A percentile compares a stretch with the other conserved stretches of the same genome.
phyloP scores from a whole-genome alignment of 192 early-diverging fungal genomes.

The Obelidium mucronatum region DNA sequence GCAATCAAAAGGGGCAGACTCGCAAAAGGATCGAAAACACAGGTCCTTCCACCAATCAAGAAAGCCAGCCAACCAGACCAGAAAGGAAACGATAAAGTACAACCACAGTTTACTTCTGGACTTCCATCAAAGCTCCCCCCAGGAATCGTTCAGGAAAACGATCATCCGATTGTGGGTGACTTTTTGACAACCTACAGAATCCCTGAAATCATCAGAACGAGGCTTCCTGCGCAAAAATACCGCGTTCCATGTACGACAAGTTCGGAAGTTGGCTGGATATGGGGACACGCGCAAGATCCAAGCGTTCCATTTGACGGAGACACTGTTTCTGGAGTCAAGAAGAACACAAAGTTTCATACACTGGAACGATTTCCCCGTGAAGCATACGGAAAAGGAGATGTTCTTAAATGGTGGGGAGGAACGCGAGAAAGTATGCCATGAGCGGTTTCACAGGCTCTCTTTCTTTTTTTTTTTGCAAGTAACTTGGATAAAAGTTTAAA shows the following conservation, averaged over 20 bases:
- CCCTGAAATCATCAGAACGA: conserved; percentile 46
- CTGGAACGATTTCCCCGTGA: conserved; percentile 50
- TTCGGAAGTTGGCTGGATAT: conserved; percentile 57
- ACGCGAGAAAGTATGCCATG: conserved; percentile 47
- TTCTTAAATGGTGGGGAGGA: conserved; percentile 58
- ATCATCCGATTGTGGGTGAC: conserved; percentile 47
- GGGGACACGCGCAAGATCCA: conserved; percentile 34
- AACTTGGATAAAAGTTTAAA: not conserved
- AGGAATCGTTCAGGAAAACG: conserved; percentile 42
- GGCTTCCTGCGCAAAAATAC: conserved; percentile 55
- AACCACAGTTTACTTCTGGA: conserved; percentile 43
- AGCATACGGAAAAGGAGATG: conserved; percentile 47
- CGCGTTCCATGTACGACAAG: conserved; percentile 55
- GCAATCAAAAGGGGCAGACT: not conserved
- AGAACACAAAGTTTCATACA: conserved; percentile 38
- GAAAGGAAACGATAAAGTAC: not conserved
- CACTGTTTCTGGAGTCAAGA: not conserved
- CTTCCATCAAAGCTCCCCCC: conserved; percentile 56
- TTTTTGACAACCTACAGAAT: conserved; percentile 52
- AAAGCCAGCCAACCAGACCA: not conserved
- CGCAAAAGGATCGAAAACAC: not conserved
- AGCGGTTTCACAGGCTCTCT: not conserved
- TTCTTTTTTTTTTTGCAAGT: not conserved
- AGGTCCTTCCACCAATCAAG: not conserved
- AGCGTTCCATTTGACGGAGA: conserved; percentile 16